Evolutionary conservation across 2,329 filamentous ascomycete species (phyloP).

Genomic region (Exophiala phaeomuriformis): DNA sequence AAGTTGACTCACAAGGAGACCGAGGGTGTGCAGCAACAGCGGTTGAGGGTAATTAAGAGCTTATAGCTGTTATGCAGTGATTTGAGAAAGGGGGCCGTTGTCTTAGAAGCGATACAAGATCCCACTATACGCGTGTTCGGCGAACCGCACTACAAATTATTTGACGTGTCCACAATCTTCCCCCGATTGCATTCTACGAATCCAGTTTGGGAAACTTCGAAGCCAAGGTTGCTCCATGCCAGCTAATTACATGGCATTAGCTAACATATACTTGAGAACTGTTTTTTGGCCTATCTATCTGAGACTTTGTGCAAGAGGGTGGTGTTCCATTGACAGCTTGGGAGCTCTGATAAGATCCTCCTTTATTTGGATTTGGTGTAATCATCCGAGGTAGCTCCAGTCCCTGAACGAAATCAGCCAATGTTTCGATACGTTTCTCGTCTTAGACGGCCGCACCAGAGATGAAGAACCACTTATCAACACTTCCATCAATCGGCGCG

Average conservation of each 20-base stretch:
- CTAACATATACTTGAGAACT: neutral
- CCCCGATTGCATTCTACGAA: neutral
- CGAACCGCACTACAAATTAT: neutral
- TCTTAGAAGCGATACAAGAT: neutral
- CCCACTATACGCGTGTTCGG: conserved; percentile 8
- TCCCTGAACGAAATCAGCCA: conserved; percentile 22
- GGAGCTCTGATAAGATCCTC: neutral
- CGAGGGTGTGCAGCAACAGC: neutral
- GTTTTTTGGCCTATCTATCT: conserved; percentile 10
- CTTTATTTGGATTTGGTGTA: conserved; percentile 24
- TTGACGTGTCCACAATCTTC: conserved; percentile 1
- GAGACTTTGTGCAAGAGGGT: neutral
- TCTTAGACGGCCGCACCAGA: conserved; percentile 78
- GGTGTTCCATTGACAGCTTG: neutral
- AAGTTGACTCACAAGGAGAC: neutral
- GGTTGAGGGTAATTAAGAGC: neutral
- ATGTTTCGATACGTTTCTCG: conserved; percentile 1
- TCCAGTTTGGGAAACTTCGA: neutral
- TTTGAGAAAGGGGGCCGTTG: neutral
- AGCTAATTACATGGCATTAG: conserved; percentile 5
- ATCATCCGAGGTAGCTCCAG: conserved; percentile 23
- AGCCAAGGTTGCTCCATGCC: conserved; percentile 1
- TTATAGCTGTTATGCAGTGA: neutral
- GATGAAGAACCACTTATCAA: conserved; percentile 99
- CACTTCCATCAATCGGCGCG: conserved; percentile 87